A percentile compares a stretch with the other conserved stretches of the same genome.
These are phyloP conservation scores for Theileria orientalis DNA, from an alignment of 169 alveolate genomes.

Conservation along the genomic window DNA sequence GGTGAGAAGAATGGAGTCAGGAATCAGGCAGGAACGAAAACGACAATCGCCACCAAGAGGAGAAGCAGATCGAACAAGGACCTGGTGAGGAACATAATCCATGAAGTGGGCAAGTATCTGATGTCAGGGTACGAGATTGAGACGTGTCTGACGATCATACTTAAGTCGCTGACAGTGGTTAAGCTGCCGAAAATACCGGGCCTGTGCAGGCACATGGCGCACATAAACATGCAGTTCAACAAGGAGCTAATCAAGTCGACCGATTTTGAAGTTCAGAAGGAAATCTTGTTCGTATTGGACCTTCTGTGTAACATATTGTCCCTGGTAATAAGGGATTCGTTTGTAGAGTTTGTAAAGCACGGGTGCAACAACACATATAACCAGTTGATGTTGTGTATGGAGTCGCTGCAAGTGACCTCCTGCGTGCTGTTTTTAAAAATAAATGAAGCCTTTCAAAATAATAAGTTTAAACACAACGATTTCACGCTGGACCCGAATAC, in stretches of 20 bases:
- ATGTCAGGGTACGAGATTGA: conserved; percentile 8
- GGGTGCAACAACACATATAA: no score
- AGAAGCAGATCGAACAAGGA: background rate
- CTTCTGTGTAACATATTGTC: background rate
- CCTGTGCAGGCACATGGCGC: background rate
- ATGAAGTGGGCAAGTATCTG: conserved; percentile 7
- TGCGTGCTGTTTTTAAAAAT: background rate
- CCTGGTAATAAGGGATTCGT: background rate
- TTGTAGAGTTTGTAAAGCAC: background rate
- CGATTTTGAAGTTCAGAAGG: background rate
- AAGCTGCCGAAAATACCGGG: conserved; percentile 15
- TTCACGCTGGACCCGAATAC: background rate
- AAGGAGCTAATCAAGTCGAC: background rate
- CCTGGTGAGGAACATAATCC: background rate
- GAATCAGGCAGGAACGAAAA: no score
- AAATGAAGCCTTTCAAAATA: background rate
- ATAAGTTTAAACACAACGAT: background rate
- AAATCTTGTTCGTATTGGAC: background rate
- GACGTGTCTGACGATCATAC: conserved; percentile 1
- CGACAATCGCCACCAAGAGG: background rate
- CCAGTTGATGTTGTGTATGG: background rate
- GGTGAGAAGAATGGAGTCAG: background rate
- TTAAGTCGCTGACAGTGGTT: conserved; percentile 5
- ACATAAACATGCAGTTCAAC: background rate
- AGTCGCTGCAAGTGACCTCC: conserved; percentile 7